phyloP scores from a whole-genome alignment of 2,329 filamentous ascomycete species.

The Penicillium sp. region DNA sequence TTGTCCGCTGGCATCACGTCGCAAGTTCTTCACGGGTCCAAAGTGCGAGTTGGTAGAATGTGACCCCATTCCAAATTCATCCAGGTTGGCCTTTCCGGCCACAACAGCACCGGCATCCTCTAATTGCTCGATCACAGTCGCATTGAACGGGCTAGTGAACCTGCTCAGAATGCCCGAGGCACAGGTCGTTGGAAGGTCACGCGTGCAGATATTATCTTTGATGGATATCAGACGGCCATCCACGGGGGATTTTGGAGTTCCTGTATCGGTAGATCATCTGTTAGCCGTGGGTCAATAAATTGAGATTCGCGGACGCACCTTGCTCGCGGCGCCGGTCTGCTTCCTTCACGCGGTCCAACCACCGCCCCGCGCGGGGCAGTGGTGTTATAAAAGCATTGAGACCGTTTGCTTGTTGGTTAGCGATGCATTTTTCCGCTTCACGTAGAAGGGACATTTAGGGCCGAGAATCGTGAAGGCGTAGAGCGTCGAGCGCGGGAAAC shows the following conservation, averaged over 20 bases:
- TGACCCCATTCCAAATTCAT: slow-evolving; percentile 95
- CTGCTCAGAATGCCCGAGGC: slow-evolving; percentile 70
- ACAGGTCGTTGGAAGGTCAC: slow-evolving; percentile 71
- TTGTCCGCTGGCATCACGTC: slow-evolving; percentile 37
- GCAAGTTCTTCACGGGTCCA: slow-evolving; percentile 61
- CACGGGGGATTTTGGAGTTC: slow-evolving; percentile 35
- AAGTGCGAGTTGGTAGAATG: slow-evolving; percentile 69
- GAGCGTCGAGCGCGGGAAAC: slow-evolving; percentile 3
- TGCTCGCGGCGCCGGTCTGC: slow-evolving; percentile 37
- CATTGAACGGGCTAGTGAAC: slow-evolving; percentile 75
- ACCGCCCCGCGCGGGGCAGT: slow-evolving; percentile 32
- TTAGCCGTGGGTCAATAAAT: neutral
- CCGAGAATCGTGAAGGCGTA: neutral
- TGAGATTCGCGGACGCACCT: slow-evolving; percentile 26
- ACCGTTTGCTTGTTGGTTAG: slow-evolving; percentile 37
- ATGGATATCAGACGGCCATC: slow-evolving; percentile 58
- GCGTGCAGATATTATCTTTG: slow-evolving; percentile 75
- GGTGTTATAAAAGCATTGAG: slow-evolving; percentile 45
- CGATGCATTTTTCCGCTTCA: slow-evolving; percentile 44
- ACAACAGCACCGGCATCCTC: slow-evolving; percentile 61
- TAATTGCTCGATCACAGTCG: slow-evolving; percentile 73
- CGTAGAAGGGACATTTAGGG: slow-evolving; percentile 46
- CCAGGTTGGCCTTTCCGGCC: slow-evolving; percentile 84
- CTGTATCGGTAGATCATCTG: slow-evolving; percentile 20
- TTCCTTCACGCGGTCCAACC: slow-evolving; percentile 37